phyloP scores from a whole-genome alignment of 345 rosid genomes.

The Lepidium aucheri region DNA sequence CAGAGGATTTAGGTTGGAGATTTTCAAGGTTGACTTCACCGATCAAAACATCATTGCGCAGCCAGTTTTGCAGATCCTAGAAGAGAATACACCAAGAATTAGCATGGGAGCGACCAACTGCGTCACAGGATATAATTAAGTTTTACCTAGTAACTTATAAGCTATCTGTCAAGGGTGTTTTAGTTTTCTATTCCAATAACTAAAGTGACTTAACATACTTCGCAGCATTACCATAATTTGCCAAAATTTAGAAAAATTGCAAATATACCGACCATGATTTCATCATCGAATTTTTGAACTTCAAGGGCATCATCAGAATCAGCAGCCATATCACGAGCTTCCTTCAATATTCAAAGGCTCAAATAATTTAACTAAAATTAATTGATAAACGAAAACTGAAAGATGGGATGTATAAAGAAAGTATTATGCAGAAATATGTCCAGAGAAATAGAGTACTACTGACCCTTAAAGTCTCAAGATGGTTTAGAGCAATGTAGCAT shows the following conservation, averaged over 20 bases:
- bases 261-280: constrained; percentile 56
- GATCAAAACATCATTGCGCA: constrained; percentile 27
- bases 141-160: background rate
- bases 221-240: background rate
- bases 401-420: background rate
- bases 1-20: constrained; percentile 24
- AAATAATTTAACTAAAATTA: constrained; percentile 1
- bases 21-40: constrained; percentile 25
- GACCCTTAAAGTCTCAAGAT: constrained; percentile 63
- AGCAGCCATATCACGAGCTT: constrained; percentile 35
- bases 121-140: background rate
- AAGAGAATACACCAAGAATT: constrained; percentile 20
- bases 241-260: background rate
- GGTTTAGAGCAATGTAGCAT: constrained; percentile 33
- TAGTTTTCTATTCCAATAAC: background rate
- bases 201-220: background rate
- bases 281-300: constrained; percentile 36
- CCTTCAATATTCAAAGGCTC: constrained; percentile 41
- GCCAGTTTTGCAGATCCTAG: constrained; percentile 50
- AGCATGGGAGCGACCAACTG: background rate
- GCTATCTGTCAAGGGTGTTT: background rate
- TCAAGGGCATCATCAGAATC: constrained; percentile 33
- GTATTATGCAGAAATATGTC: background rate
- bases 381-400: background rate
- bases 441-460: constrained; percentile 10